A percentile compares a stretch with the other conserved stretches of the same genome.
These are phyloP conservation scores for Oryza rufipogon DNA, from an alignment of 176 grass and related monocot species.

Conservation along the genomic window DNA sequence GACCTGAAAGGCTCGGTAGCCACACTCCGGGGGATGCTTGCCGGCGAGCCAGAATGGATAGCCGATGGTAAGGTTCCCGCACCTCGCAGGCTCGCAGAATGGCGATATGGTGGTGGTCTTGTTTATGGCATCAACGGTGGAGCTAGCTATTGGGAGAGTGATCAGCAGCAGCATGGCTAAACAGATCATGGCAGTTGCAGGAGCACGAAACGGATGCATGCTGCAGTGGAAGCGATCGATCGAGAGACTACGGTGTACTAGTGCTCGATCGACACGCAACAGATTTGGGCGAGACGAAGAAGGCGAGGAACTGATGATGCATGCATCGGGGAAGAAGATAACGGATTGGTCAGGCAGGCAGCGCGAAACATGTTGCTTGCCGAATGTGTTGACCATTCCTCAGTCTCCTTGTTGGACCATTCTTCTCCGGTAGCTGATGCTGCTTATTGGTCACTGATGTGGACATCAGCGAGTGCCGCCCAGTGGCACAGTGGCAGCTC, in stretches of 20 bases:
- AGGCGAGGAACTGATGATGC: neutral
- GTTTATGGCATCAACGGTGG: neutral
- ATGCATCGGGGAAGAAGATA: too few relatives aligned
- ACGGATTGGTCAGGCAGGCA: neutral
- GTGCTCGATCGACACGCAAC: neutral
- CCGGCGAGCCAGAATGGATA: conserved; percentile 62
- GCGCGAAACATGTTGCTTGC: neutral
- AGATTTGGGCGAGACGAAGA: neutral
- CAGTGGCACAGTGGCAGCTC: neutral
- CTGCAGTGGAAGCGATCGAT: neutral
- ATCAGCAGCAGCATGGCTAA: conserved; percentile 4
- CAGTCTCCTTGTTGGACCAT: conserved; percentile 8
- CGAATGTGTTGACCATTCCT: conserved; percentile 12
- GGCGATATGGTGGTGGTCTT: neutral
- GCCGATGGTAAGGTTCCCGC: conserved; percentile 32
- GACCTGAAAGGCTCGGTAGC: conserved; percentile 37
- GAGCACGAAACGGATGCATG: neutral
- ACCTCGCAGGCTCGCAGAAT: conserved; percentile 20
- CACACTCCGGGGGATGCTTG: conserved; percentile 30
- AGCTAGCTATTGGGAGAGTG: neutral
- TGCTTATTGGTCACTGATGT: neutral
- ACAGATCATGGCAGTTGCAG: neutral
- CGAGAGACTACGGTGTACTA: too few relatives aligned
- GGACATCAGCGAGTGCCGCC: neutral
- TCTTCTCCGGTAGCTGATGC: neutral